Conservation (phyloP, 805 yeast species). For the Naumovozyma baii region DNA sequence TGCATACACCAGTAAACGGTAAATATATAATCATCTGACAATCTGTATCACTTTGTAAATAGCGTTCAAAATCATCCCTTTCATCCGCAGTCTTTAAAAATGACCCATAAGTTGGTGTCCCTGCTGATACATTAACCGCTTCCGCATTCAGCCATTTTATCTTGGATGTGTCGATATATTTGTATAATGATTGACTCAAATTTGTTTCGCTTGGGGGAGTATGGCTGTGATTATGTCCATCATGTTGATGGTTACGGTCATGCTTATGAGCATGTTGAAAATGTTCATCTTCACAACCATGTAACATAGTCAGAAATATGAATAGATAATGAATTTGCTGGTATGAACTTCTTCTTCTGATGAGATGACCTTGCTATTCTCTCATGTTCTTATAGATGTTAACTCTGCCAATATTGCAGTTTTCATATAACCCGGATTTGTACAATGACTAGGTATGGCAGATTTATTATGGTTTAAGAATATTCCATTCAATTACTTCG, state of each 20-base stretch:
- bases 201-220: conserved; percentile 64
- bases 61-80: conserved; percentile 39
- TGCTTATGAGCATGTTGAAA: conserved; percentile 27
- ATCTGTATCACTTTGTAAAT: conserved; percentile 65
- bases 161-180: conserved; percentile 49
- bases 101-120: conserved; percentile 30
- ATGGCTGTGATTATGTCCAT: conserved; percentile 31
- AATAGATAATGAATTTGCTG: no score
- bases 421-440: no score
- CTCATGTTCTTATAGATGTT: no score
- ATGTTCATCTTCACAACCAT: conserved; percentile 27
- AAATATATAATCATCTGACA: conserved; percentile 66
- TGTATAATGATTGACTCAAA: conserved; percentile 55
- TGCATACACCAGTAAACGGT: conserved; percentile 72
- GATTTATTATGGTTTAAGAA: no score
- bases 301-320: conserved; percentile 30
- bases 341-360: no score
- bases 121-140: conserved; percentile 33
- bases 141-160: conserved; percentile 54
- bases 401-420: no score
- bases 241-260: conserved; percentile 31
- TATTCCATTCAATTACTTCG: no score
- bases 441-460: no score
- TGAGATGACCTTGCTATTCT: no score
- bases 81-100: conserved; percentile 47